Base-by-base conservation (phyloP, 1,284 basidiomycete species). In the Sutorius eximius region DNA sequence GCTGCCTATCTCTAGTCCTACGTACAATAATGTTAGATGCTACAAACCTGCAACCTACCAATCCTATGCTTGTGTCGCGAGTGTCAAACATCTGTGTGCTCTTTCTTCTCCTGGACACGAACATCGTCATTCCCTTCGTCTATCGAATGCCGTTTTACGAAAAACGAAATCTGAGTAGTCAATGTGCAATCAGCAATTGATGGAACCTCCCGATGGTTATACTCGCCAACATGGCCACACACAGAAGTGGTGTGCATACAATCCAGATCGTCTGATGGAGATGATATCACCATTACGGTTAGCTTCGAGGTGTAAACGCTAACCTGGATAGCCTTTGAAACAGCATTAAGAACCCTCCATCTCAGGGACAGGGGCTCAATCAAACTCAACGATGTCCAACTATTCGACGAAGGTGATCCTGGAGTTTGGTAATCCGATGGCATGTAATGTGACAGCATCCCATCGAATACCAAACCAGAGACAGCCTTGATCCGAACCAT, bases 391-490 rank as follows among this genome's bases (percentile, higher is more conserved):
- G 71, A 69, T 57, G 75, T 77, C 67, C 85, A 82, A 64, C 87
- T 74, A 55, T 82, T 76, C 2, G 81, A 78, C 27, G 80, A 72
- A n/a, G 73, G 72, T 20, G 73, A 71, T 56, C 66, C 61, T 42
- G 73, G 64, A 36, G 75, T 67, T 44, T 69, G 66, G 52, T 84
- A 70, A 55, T 74, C 74, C 38, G 74, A 53, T 20, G 85, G 85
- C 56, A 87, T 66, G 52, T 74, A 74, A 46, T 68, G 69, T 49
- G 75, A 72, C 18, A 85, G 68, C 49, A 77, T 74, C 38, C 75
- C 80, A 65, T 86, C 78, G 68, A 88, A 90, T 56, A 89, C 76
- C 48, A 87, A 82, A n/a, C 89, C 87, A 54, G 89, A 83, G 38
- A 87, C 76, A 45, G 89, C 81, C 89, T 91, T 63, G 22, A 58